phyloP scores from a whole-genome alignment of 352 stramenopile genomes.

The Hyaloperonospora brassicae region DNA sequence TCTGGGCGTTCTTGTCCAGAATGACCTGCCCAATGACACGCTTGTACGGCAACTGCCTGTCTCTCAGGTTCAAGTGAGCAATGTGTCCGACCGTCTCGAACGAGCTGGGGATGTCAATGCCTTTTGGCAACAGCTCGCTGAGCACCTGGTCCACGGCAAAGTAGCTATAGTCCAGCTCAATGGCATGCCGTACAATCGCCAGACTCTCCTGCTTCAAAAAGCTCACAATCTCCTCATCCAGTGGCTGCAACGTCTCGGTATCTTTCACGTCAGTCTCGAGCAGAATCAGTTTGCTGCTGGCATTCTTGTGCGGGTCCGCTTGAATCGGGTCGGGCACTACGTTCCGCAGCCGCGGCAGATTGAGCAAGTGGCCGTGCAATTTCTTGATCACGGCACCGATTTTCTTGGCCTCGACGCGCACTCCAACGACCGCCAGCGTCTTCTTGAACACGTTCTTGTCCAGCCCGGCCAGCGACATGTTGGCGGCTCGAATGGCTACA shows the following conservation, averaged over 20 bases:
- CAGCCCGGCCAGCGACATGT: slow-evolving; percentile 31
- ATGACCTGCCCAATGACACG: slow-evolving; percentile 95
- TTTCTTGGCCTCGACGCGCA: slow-evolving; percentile 76
- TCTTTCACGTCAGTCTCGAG: slow-evolving; percentile 56
- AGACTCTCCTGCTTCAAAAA: slow-evolving; percentile 54
- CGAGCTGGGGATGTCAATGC: slow-evolving; percentile 85
- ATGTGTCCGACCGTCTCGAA: slow-evolving; percentile 97
- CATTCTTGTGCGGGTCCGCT: slow-evolving; percentile 51
- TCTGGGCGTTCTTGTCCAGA: slow-evolving; percentile 94
- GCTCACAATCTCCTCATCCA: slow-evolving; percentile 40
- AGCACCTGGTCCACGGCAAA: slow-evolving; percentile 78
- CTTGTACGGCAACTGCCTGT: slow-evolving; percentile 93
- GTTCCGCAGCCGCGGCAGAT: slow-evolving; percentile 62
- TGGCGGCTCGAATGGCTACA: slow-evolving; percentile 8
- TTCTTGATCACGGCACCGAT: slow-evolving; percentile 65
- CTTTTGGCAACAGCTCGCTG: slow-evolving; percentile 67
- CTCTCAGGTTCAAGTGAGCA: slow-evolving; percentile 94
- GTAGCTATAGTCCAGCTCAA: slow-evolving; percentile 76
- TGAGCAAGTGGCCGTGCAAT: slow-evolving; percentile 65
- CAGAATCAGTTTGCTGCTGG: slow-evolving; percentile 62
- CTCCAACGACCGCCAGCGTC: slow-evolving; percentile 60
- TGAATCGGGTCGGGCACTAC: slow-evolving; percentile 64
- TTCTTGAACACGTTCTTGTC: slow-evolving; percentile 66
- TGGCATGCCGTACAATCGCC: slow-evolving; percentile 51
- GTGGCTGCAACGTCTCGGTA: slow-evolving; percentile 42